Base-by-base conservation (phyloP, 345 rosid species). In the Eucalyptus pauciflora region DNA sequence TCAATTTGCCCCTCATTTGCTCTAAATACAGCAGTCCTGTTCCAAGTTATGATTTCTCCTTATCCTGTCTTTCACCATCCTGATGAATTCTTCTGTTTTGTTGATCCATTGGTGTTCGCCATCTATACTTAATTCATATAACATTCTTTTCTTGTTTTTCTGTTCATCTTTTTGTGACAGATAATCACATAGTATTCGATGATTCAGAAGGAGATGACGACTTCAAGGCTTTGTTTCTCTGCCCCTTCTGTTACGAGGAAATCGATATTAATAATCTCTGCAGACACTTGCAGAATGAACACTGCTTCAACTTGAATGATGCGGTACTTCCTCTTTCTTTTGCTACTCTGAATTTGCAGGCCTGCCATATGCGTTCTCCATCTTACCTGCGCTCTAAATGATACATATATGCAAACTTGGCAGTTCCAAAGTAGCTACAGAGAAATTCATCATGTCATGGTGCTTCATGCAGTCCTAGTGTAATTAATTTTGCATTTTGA, bases 171-270 rank as follows among this genome's bases (percentile, higher is more conserved):
- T 51, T 52, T 62, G 88, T 88, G 51, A 62, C 87, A 88, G 90
- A 88, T n/a, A 48, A 60, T 71, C 87, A 88, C 86, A 64, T 88
- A n/a, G 45, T 85, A 31, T 60, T 43, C 46, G 88, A 86, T 14
- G 90, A 89, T 16, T 52, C 86, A 67, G 88, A 89, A 87, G 95
- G 93, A 86, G 96, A 95, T 83, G 95, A 93, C 2, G 93, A 95
- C 89, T 33, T 87, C 18, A 92, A 89, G 90, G 92, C 92, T 92
- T 90, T 88, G 90, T 91, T 93, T 89, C 93, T 93, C 8, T 93
- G 95, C 87, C 97, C 95, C 89, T 94, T 93, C 90, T 95, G 97
- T 87, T 92, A 94, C 31, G 90, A 93, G 88, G 95, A 94, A 22
- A 91, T 94, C 79, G 96, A 94, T 87, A 60, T 93, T 50, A 90